Base-by-base conservation (phyloP, 73 alveolate genomes). In the Urostyla sp. region DNA sequence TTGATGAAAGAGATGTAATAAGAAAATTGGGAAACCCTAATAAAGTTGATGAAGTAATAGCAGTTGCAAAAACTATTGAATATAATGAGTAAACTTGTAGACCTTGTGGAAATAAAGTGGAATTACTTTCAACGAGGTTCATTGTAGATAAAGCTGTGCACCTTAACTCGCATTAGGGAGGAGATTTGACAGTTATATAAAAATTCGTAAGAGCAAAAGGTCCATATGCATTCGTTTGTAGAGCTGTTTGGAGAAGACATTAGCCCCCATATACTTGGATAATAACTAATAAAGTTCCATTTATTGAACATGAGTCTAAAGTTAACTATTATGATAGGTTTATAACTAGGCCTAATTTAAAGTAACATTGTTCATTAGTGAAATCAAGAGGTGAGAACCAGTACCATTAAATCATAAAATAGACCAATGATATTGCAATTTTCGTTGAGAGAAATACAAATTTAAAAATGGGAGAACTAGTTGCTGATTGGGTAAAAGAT, bases 401-500 rank as follows among this genome's bases (percentile, higher is more conserved):
- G 49, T 63, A 63, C 44, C 45, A 63, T 2, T n/a, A 63, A 40
- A 63, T 63, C 7, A 50, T 63, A 10, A 11, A 63, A 23, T 43
- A 23, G 16, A 16, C 79, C 1, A 5, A 63, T 1, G 44, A 38
- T 21, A 63, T 63, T 1, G 79, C 79, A 20, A 10, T 63, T 46
- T 63, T 36, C 21, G 45, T 63, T 13, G 79, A 63, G 43, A 63
- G 79, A 24, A 63, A 63, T 24, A 63, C 79, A 5, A 63, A 63
- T 63, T 23, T 63, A 1, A 63, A 63, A 40, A 63, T 63, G 79
- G 44, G 79, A 15, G 79, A 63, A 40, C 31, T 63, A 10, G 79
- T 60, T 10, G 79, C 61, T 20, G 99, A 96, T 86, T 96, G 94
- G 49, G 88, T 94, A 13, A 96, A 94, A 85, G 99, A 95, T 74